Evolutionary conservation across 169 alveolate genomes (phyloP).

Genomic region (Cyclospora cayetanensis): DNA sequence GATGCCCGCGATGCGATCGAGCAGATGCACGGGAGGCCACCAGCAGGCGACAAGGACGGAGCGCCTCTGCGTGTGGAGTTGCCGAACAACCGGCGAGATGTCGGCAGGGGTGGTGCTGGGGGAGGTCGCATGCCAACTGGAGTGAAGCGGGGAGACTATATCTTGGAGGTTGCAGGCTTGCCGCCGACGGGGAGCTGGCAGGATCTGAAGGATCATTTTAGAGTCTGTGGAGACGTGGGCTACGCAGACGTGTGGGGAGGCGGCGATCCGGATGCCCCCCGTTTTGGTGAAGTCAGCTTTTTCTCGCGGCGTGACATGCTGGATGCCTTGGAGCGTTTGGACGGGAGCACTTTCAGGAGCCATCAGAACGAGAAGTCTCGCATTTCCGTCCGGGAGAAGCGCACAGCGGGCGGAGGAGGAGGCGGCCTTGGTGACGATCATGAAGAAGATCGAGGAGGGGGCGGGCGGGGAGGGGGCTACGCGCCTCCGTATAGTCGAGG

Average conservation of each 20-base stretch:
- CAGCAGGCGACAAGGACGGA: conserved; percentile 80
- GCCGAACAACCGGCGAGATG: conserved; percentile 81
- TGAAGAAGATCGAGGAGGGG: background rate
- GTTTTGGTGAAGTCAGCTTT: conserved; percentile 88
- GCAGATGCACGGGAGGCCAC: conserved; percentile 82
- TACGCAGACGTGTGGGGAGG: conserved; percentile 88
- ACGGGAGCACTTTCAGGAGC: conserved; percentile 87
- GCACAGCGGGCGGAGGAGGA: conserved; percentile 45
- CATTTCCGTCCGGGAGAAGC: conserved; percentile 83
- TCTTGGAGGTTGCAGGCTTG: conserved; percentile 84
- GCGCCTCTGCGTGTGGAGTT: conserved; percentile 84
- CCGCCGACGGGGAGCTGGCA: conserved; percentile 87
- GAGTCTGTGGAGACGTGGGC: conserved; percentile 86
- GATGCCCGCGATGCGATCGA: conserved; percentile 89
- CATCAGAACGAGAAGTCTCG: conserved; percentile 88
- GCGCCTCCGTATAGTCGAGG: background rate
- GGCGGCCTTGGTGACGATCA: conserved; percentile 41
- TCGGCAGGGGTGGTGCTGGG: conserved; percentile 73
- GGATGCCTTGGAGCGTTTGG: conserved; percentile 85
- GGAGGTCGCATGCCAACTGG: conserved; percentile 71
- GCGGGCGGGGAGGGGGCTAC: background rate
- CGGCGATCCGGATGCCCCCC: conserved; percentile 90
- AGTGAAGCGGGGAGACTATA: conserved; percentile 15
- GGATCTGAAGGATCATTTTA: conserved; percentile 85
- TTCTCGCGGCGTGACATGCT: conserved; percentile 86